A percentile compares a stretch with the other conserved stretches of the same genome.
These are phyloP conservation scores for Eruca vesicaria DNA, from an alignment of 441 rosid genomes.

Conservation along the genomic window DNA sequence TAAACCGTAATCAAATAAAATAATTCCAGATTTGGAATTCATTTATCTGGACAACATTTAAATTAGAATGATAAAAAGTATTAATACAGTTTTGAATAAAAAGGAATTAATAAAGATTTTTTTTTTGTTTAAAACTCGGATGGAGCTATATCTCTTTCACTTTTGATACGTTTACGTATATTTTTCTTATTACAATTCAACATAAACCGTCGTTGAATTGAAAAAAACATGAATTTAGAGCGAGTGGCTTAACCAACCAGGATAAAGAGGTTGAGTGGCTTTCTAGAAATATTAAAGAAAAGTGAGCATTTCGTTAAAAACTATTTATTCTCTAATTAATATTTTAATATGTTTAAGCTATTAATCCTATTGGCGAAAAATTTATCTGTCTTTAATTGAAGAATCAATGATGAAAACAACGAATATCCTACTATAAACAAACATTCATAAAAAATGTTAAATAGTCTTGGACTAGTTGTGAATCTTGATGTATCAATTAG, in stretches of 20 bases:
- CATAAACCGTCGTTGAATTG: background rate
- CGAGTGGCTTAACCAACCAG: background rate
- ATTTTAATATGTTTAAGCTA: background rate
- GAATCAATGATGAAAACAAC: background rate
- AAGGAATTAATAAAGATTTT: background rate
- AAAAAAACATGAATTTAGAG: background rate
- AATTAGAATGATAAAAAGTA: background rate
- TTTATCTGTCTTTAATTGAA: background rate
- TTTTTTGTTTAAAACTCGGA: background rate
- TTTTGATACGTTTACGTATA: background rate
- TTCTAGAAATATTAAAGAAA: background rate
- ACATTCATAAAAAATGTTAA: background rate
- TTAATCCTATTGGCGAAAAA: background rate
- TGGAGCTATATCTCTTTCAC: background rate
- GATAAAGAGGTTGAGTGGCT: background rate
- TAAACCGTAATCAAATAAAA: background rate
- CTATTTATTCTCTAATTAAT: background rate
- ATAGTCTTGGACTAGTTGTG: slow-evolving; percentile 3
- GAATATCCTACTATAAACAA: background rate
- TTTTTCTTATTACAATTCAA: background rate
- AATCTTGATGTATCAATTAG: slow-evolving; percentile 31
- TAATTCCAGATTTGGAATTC: background rate
- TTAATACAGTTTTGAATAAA: background rate
- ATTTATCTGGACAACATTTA: background rate
- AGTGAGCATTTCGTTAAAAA: background rate